Evolutionary conservation across 306 rosid species (phyloP).

Genomic region (Cicer cuneatum): DNA sequence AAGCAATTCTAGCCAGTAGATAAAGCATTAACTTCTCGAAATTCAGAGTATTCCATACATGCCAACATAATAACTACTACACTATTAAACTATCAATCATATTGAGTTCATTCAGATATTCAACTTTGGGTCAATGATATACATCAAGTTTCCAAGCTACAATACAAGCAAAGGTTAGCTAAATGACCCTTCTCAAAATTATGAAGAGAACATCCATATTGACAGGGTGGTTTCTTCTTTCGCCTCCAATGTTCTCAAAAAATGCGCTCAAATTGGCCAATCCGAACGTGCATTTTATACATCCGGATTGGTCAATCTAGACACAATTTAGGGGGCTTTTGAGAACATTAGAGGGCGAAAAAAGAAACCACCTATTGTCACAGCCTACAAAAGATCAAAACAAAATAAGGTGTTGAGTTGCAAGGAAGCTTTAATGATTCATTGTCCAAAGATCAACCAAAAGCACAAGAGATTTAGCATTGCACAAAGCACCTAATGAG

Average conservation of each 20-base stretch:
- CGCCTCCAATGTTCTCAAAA: too few relatives aligned
- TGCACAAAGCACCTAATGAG: conserved; percentile 22
- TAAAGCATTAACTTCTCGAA: too few relatives aligned
- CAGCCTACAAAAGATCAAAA: neutral
- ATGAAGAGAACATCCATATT: conserved; percentile 3
- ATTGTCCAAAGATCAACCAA: conserved; percentile 15
- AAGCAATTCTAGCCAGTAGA: too few relatives aligned
- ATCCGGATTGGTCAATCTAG: too few relatives aligned
- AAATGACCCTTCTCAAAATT: neutral
- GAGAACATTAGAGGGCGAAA: too few relatives aligned
- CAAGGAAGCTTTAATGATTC: conserved; percentile 21
- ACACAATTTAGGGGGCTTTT: too few relatives aligned
- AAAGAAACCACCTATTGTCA: neutral
- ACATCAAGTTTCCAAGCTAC: conserved; percentile 10
- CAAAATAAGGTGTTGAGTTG: conserved; percentile 26
- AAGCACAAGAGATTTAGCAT: neutral
- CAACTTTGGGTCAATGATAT: conserved; percentile 9
- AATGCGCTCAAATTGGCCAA: too few relatives aligned
- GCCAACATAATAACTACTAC: too few relatives aligned
- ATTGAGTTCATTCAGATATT: conserved; percentile 1
- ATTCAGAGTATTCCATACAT: too few relatives aligned
- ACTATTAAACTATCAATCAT: neutral
- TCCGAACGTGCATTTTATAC: too few relatives aligned
- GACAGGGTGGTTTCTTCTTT: too few relatives aligned
- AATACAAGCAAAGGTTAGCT: conserved; percentile 7